Base-by-base conservation (phyloP, 2,329 filamentous ascomycete genomes). In the Rasamsonia emersonii region DNA sequence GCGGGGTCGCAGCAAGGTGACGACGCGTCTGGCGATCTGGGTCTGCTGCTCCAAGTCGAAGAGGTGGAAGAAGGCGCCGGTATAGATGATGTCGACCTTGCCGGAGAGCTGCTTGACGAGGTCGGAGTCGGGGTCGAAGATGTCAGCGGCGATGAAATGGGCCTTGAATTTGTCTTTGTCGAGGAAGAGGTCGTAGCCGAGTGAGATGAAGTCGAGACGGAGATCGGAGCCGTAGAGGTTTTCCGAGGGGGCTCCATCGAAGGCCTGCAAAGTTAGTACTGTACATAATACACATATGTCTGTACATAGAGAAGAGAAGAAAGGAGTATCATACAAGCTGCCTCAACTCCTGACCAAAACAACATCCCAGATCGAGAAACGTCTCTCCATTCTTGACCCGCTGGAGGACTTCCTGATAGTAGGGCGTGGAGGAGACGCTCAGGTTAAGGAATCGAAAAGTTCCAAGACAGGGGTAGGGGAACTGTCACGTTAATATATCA, bases 121-220 rank as follows among this genome's bases (percentile, higher is more conserved):
- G 6, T 44, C 30, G 1, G 56, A 58, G 7, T 46, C 34, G 1
- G 42, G 30, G 9, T 50, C 44, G 20, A 50, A 37, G 53, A 71
- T 38, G 63, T 64, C 45, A 45, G 61, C 72, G 3, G 61, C 45
- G 18, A 77, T 52, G 39, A 77, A 74, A 2, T 57, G 59, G 2
- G 62, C 61, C 13, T 57, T 56, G 4, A 75, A 53, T 19, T 35
- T 59, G n/a, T 56, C 46, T 16, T 65, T 62, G 39, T 81, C 79
- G 27, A 67, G 64, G 55, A 82, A 83, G 13, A 83, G 61, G 33
- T 79, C 73, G 49, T 78, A 76, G 17, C 74, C 74, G n/a, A 73
- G 51, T 8, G 73, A 62, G 32, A 76, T 61, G 41, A 76, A 72
- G n/a, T 56, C 56, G 13, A 59, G 43, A 24, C 68, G 60, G 3